These are phyloP conservation scores for Botrytis porri DNA, from an alignment of 2,329 filamentous ascomycete genomes.

Conservation along the genomic window DNA sequence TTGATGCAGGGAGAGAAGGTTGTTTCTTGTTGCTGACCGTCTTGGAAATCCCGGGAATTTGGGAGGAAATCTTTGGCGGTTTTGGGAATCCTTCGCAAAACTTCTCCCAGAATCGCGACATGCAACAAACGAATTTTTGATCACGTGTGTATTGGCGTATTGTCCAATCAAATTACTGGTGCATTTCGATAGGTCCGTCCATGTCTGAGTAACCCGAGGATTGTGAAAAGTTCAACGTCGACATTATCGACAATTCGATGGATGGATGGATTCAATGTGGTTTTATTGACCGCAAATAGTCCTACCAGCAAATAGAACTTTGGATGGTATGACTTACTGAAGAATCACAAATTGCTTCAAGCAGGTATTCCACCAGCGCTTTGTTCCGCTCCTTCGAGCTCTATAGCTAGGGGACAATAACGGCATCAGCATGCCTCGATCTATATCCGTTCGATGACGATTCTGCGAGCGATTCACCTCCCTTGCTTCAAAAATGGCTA, in stretches of 20 bases:
- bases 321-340: background rate
- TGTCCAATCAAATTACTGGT: background rate
- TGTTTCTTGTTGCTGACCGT: background rate
- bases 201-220: background rate
- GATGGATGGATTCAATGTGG: background rate
- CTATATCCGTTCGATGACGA: too few species aligned
- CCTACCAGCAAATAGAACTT: too few species aligned
- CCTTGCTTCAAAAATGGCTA: background rate
- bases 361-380: background rate
- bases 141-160: background rate
- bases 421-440: too few species aligned
- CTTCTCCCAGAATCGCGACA: background rate
- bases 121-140: background rate
- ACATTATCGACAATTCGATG: background rate
- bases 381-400: background rate
- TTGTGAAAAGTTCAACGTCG: background rate
- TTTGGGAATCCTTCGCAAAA: background rate
- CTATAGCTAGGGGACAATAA: background rate
- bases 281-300: background rate
- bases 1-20: too few species aligned
- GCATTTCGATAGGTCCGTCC: background rate
- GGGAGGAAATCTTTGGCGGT: background rate
- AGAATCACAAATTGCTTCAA: background rate
- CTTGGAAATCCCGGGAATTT: background rate
- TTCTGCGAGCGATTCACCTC: too few species aligned